Conservation (phyloP, 2,329 filamentous ascomycete genomes). For the Penicillium freii region DNA sequence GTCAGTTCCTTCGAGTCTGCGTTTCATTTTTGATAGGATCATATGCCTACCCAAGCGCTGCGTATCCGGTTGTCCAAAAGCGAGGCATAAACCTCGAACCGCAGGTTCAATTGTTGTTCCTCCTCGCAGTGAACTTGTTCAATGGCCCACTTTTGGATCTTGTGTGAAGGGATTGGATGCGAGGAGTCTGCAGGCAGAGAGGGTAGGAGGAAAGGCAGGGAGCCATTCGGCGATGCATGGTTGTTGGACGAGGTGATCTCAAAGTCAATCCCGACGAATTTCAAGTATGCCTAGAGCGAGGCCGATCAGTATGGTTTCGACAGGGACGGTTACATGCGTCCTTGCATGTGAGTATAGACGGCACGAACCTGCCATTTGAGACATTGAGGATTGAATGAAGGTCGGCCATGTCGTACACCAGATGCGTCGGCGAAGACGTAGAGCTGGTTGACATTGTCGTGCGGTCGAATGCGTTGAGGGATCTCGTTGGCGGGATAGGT, state of each 20-base stretch:
- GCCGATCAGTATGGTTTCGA: conserved; percentile 10
- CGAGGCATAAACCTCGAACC: conserved; percentile 72
- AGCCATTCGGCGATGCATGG: conserved; percentile 84
- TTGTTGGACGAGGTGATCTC: conserved; percentile 73
- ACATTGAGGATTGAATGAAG: conserved; percentile 89
- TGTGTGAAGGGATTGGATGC: conserved; percentile 59
- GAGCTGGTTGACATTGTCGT: conserved; percentile 56
- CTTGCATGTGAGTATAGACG: neutral
- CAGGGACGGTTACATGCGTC: neutral
- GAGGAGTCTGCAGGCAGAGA: conserved; percentile 40
- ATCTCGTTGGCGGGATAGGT: conserved; percentile 74
- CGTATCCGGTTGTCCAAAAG: conserved; percentile 75
- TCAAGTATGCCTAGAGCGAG: conserved; percentile 69
- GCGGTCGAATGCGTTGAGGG: conserved; percentile 58
- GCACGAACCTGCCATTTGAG: conserved; percentile 84
- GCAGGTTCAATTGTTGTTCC: conserved; percentile 53
- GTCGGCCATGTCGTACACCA: conserved; percentile 60
- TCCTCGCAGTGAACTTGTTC: conserved; percentile 49
- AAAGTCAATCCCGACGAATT: conserved; percentile 69
- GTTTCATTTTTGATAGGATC: neutral
- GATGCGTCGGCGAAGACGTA: conserved; percentile 72
- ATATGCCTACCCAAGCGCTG: conserved; percentile 69
- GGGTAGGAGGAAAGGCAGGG: conserved; percentile 83
- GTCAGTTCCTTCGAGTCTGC: neutral
- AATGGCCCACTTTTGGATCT: conserved; percentile 67